Evolutionary conservation across 352 stramenopile genomes (phyloP), one percentile per base, ranked within the genome.

Genomic region (Pelagophyceae sp.): DNA sequence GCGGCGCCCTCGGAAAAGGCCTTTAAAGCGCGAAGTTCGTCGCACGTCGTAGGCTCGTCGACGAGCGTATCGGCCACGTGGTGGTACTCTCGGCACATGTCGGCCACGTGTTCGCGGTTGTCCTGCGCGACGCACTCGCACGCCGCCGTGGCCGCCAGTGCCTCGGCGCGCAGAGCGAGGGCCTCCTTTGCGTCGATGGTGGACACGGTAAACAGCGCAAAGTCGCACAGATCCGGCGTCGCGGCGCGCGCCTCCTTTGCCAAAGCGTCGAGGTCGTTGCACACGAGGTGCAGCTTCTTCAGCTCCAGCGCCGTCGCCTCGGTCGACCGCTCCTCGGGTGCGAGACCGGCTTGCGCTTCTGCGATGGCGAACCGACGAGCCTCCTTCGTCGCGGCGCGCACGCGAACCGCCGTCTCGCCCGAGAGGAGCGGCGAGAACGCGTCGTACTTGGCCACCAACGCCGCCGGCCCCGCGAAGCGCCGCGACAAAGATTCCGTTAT

Each of bases 161-260:
- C 77, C 65, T 94, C 90, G 61, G 88, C 86, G 77, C 91, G 92
- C 64, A 84, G 84, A 23, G 86, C 80, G 15, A 96, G 83, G n/a
- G 90, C 87, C 25, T 90, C 80, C 79, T 96, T 97, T n/a, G 90
- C 88, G 11, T 96, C 90, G 0, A 84, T 80, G 79, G 89, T 95
- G 23, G 88, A 91, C 32, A 96, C 90, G 5, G 88, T 88, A 77
- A 97, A 96, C 67, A 96, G 83, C 61, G 88, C 85, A 79, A 94
- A 96, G 79, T 85, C 90, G 82, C 90, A 95, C 58, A 95, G 89
- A 75, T 97, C 91, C n/a, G 85, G 80, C 54, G 94, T 87, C 0
- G 82, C 79, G 1, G 79, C 76, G 19, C 78, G 75, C 27, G 94
- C 83, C 20, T 81, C 76, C 29, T 80, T 38, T 50, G 87, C 87